Percentiles rank a stretch among this genome's conserved stretches.
Conservation (phyloP, 768 basidiomycete genomes). For the Leccinum aurantiacum region DNA sequence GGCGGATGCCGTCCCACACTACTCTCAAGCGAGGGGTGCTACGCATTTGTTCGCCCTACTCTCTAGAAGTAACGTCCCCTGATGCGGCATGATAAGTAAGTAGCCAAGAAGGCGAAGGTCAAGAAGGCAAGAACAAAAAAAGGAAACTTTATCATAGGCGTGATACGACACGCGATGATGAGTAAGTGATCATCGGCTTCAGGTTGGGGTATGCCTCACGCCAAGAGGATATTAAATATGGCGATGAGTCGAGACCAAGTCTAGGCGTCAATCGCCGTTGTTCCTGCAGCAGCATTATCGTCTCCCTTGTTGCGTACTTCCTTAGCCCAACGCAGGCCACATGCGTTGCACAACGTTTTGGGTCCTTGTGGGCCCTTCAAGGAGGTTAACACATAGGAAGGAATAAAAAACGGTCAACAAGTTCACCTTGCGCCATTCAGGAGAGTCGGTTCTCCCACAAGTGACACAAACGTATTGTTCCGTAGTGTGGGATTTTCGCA, state of each 20-base stretch:
- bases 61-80: conserved; percentile 10
- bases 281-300: conserved; percentile 29
- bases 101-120: conserved; percentile 13
- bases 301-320: conserved; percentile 47
- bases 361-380: conserved; percentile 86
- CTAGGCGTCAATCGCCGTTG: conserved; percentile 21
- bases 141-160: conserved; percentile 10
- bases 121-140: conserved; percentile 4
- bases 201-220: conserved; percentile 6
- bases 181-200: neutral
- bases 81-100: conserved; percentile 7
- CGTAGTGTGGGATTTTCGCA: conserved; percentile 41
- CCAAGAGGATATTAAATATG: conserved; percentile 1
- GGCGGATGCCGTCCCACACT: conserved; percentile 1
- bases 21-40: conserved; percentile 4
- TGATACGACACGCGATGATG: conserved; percentile 2
- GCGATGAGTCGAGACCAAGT: neutral
- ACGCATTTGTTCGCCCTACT: conserved; percentile 9
- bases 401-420: neutral
- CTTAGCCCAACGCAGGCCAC: conserved; percentile 94
- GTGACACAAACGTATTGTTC: conserved; percentile 88
- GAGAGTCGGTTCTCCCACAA: conserved; percentile 93
- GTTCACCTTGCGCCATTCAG: conserved; percentile 91
- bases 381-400: conserved; percentile 18
- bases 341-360: conserved; percentile 97